Base-by-base conservation (phyloP, 2,329 filamentous ascomycete genomes). In the Fusarium sp. region DNA sequence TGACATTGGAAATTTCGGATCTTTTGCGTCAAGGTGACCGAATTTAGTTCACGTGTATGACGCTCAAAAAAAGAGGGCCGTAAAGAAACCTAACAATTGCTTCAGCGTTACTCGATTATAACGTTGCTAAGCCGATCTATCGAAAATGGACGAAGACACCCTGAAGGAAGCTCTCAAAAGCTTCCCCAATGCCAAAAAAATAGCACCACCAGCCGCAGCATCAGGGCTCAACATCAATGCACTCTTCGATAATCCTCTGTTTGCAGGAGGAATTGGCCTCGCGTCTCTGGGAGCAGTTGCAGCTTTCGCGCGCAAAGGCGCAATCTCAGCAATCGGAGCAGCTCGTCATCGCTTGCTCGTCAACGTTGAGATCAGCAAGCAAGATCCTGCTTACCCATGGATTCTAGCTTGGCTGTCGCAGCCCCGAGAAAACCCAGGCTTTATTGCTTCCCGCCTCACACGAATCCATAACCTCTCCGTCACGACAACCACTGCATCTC, bases 351-450 rank as follows among this genome's bases (percentile, higher is more conserved):
- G 95, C 48, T 88, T 99, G 81, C 89, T 99, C 30, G 93, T 98
- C 73, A 94, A 97, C 74, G 89, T 99, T 74, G 96, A 99, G 80
- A 97, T 99, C 79, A 95, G 92, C 78, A 92, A 93, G 76, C 92
- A 95, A 74, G 96, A 99, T 80, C 89, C 93, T 44, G 94, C 95
- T 3, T 99, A 98, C 77, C 90, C 90, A 40, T 98, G 94, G 95
- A 89, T 99, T 41, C 85, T 99, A 11, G 90, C 94, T 68, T 99
- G 96, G 94, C 92, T 99, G 78, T 94, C 94, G 8, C 87, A 93
- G 56, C 93, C 93, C 68, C 92, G 94, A 51, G 85, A 89, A 55
- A 79, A 83, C 75, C 82, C 74, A 71, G 92, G 84, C 64, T 91
- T 85, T 75, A 80, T 90, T 35, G 84, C 84, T 20, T 85, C 82